phyloP scores from a whole-genome alignment of 495 filamentous ascomycete species.

The Sphaerosporella brunnea region DNA sequence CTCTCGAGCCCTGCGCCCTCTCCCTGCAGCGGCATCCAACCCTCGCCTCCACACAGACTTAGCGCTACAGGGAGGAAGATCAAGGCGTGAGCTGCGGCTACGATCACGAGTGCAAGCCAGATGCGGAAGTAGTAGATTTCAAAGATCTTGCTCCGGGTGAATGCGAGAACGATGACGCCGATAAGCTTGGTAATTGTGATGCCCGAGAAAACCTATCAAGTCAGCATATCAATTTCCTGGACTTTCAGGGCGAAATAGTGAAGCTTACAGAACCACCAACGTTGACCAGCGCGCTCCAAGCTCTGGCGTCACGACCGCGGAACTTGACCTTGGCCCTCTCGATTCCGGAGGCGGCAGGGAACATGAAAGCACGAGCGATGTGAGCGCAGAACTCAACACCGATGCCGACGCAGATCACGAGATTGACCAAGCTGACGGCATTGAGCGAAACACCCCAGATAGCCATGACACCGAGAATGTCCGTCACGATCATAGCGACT shows the following conservation, averaged over 20 bases:
- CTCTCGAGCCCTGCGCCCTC: constrained; percentile 8
- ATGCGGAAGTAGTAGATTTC: constrained; percentile 98
- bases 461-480: constrained; percentile 90
- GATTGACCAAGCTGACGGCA: constrained; percentile 87
- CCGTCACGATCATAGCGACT: constrained; percentile 82
- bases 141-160: constrained; percentile 94
- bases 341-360: constrained; percentile 57
- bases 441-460: constrained; percentile 79
- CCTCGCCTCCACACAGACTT: constrained; percentile 69
- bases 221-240: no score
- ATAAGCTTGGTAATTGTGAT: constrained; percentile 92
- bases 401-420: constrained; percentile 93
- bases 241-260: no score
- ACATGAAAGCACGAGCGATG: constrained; percentile 88
- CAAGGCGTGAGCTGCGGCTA: constrained; percentile 76
- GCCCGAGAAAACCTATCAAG: constrained; percentile 60
- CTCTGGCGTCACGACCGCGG: constrained; percentile 56
- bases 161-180: constrained; percentile 81
- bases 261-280: constrained; percentile 56
- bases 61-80: constrained; percentile 84
- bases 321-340: constrained; percentile 47
- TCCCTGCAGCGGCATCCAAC: constrained; percentile 54
- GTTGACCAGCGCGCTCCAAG: constrained; percentile 82
- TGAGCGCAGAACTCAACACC: constrained; percentile 95
- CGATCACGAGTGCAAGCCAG: constrained; percentile 76